These are phyloP conservation scores for Fraxinus xanthoxyloides DNA, from an alignment of 305 asterid species.

Conservation along the genomic window DNA sequence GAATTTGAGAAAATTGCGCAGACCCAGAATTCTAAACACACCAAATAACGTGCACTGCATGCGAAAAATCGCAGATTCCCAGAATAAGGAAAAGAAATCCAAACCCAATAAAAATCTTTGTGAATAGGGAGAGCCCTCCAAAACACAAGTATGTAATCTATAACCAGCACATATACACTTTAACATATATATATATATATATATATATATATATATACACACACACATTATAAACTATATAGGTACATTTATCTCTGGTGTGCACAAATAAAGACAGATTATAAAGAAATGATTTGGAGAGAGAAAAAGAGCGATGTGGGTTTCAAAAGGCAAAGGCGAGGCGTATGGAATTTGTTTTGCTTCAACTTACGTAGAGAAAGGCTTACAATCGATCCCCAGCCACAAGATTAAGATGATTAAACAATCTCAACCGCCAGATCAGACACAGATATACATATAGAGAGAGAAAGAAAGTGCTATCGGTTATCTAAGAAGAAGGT, in stretches of 20 bases:
- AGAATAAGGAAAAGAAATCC: neutral
- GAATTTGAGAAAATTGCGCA: conserved; percentile 16
- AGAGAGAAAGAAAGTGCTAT: neutral
- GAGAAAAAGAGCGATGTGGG: conserved; percentile 3
- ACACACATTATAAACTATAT: neutral
- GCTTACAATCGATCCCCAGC: neutral
- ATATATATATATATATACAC: no score
- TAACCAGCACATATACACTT: neutral
- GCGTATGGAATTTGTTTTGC: neutral
- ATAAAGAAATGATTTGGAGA: conserved; percentile 28
- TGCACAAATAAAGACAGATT: conserved; percentile 19
- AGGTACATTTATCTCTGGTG: neutral
- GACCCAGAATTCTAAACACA: conserved; percentile 24
- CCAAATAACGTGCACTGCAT: conserved; percentile 39
- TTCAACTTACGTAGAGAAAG: neutral
- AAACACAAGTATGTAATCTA: neutral
- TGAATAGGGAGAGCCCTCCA: neutral
- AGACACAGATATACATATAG: neutral
- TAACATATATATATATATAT: neutral
- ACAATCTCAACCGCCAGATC: neutral
- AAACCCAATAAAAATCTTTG: neutral
- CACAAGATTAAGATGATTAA: neutral
- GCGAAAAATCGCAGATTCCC: conserved; percentile 25
- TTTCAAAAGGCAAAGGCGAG: neutral
- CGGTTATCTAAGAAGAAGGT: conserved; percentile 1